Evolutionary conservation across 257 asterid genomes (phyloP).

Genomic region (Mentha longifolia): DNA sequence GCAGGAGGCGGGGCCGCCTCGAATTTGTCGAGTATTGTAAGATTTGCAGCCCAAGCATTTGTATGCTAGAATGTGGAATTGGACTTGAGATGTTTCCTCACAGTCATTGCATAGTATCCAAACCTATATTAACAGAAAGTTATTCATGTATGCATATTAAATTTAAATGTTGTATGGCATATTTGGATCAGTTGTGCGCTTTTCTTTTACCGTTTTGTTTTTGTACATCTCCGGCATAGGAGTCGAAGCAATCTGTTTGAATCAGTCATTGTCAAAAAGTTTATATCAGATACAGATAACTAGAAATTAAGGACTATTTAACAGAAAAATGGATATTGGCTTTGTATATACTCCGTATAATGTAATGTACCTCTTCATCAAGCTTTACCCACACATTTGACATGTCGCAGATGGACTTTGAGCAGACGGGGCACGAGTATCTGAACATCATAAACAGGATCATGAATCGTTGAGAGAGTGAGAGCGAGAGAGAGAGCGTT

Average conservation of each 20-base stretch:
- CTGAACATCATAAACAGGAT: conserved; percentile 35
- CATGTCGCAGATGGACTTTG: conserved; percentile 63
- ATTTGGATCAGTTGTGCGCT: not conserved
- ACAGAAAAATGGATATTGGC: not conserved
- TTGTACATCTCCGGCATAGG: conserved; percentile 58
- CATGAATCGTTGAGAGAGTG: not conserved
- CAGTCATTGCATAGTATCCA: conserved; percentile 75
- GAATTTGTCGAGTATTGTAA: conserved; percentile 59
- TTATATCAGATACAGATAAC: not conserved
- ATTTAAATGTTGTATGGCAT: not conserved
- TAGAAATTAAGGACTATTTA: not conserved
- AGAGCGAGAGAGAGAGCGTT: not conserved
- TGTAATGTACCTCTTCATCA: conserved; percentile 51
- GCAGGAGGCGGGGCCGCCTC: conserved; percentile 43
- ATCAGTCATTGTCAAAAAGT: not conserved
- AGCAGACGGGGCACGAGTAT: conserved; percentile 66
- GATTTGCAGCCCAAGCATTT: conserved; percentile 66
- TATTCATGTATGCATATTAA: not conserved
- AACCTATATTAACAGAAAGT: conserved; percentile 44
- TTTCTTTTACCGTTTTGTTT: conserved; percentile 48
- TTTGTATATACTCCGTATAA: too few species aligned
- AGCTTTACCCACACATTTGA: conserved; percentile 57
- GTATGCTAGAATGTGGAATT: conserved; percentile 51
- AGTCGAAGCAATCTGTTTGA: conserved; percentile 53
- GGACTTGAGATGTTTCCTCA: conserved; percentile 53